Evolutionary conservation across 768 basidiomycete species (phyloP), one percentile per base, ranked within the genome.

Genomic region (Pulveroboletus frians): DNA sequence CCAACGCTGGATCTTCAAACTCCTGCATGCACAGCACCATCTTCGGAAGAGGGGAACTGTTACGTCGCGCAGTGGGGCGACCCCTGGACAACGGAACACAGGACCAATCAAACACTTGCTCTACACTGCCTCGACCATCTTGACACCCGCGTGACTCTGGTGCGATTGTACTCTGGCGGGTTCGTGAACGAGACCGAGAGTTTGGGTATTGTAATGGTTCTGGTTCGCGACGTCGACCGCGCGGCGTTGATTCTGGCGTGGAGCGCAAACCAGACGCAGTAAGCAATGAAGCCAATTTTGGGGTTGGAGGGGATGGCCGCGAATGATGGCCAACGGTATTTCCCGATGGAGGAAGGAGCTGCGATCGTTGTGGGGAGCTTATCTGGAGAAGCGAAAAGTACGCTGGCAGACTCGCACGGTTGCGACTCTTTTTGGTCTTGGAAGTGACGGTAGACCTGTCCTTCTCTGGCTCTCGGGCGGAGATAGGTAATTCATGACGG

Each of bases 371-470:
- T 50, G 58, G 66, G 42, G 73, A 74, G 54, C 68, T 70, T 56
- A 81, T 70, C 62, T 81, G 78, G 34, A 89, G 75, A 50, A 87
- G 73, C 40, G 84, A 86, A 64, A 89, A 89, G 67, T 81, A 86
- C 17, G 84, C 78, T 18, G 86, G 86, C 26, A 89, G 76, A 63
- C 81, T 84, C 39, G 81, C 80, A 63, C 86, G 84, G 65, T 81
- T 85, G 58, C 79, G 81, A 57, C 68, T 73, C 50, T 72, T 75
- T 68, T 73, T 79, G 48, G 73, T 71, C 75, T 54, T 70, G 53
- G 58, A 66, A 14, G 66, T 65, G 52, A 69, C 54, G 36, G 65
- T 64, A 15, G 59, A 60, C 30, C 49, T 60, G 55, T 65, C 50
- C 50, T 53, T 58, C 35, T 63, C 60, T 32, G 49, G 43, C 42